Evolutionary conservation across 352 stramenopile genomes (phyloP).

Genomic region (Globisporangium echinulatum): DNA sequence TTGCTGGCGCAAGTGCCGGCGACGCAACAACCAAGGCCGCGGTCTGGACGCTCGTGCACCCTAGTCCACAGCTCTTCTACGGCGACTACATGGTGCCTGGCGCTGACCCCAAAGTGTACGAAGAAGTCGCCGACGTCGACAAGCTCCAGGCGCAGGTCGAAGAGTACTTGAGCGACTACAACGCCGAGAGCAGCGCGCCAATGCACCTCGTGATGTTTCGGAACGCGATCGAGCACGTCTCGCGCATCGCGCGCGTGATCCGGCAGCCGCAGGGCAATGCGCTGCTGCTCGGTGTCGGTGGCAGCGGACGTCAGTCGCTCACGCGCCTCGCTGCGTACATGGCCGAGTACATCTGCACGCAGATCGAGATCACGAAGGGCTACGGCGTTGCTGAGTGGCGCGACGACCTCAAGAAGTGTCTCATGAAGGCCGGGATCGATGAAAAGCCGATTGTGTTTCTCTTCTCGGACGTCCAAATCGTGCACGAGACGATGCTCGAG

Average conservation of each 20-base stretch:
- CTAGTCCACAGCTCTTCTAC: constrained; percentile 69
- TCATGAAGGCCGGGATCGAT: constrained; percentile 90
- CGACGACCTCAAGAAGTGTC: constrained; percentile 90
- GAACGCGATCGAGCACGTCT: constrained; percentile 87
- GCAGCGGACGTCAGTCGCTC: constrained; percentile 88
- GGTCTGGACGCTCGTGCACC: constrained; percentile 62
- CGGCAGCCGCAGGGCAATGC: constrained; percentile 86
- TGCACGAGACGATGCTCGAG: constrained; percentile 93
- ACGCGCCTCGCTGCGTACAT: constrained; percentile 91
- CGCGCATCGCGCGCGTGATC: constrained; percentile 74
- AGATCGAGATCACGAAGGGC: constrained; percentile 94
- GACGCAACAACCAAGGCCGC: constrained; percentile 24
- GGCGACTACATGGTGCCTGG: constrained; percentile 92
- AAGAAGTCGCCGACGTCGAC: constrained; percentile 86
- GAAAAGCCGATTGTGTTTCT: constrained; percentile 92
- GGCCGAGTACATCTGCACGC: constrained; percentile 88
- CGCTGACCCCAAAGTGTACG: constrained; percentile 87
- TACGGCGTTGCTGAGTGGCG: constrained; percentile 92
- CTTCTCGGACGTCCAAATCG: constrained; percentile 94
- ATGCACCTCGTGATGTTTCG: constrained; percentile 89
- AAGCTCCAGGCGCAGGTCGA: constrained; percentile 75
- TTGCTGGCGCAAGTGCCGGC: constrained; percentile 9
- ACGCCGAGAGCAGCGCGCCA: constrained; percentile 76
- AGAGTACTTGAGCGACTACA: constrained; percentile 87
- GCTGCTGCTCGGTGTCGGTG: constrained; percentile 90